A percentile compares a stretch with the other conserved stretches of the same genome.
Conservation (phyloP, 139 green algal genomes). For the Picochlorum sp. region DNA sequence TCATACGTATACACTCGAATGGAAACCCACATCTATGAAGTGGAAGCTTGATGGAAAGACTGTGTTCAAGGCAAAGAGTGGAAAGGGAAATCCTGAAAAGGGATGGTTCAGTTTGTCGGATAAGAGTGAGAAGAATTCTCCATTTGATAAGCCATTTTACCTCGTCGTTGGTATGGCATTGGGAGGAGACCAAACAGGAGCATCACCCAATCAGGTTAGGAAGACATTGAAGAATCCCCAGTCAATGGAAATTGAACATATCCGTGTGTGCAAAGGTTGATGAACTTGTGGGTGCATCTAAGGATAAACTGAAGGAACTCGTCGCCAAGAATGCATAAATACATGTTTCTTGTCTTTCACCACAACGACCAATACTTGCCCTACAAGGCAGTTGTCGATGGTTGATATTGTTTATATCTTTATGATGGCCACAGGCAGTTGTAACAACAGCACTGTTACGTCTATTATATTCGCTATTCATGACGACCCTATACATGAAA, state of each 20-base stretch:
- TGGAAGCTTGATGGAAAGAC: constrained; percentile 9
- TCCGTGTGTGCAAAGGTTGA: constrained; percentile 47
- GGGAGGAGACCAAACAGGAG: constrained; percentile 19
- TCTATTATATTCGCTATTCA: too few relatives aligned
- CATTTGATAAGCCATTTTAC: constrained; percentile 40
- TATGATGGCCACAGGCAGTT: too few relatives aligned
- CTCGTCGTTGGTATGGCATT: constrained; percentile 41
- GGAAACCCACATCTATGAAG: constrained; percentile 2
- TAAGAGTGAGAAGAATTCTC: neutral
- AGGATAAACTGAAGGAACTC: constrained; percentile 52
- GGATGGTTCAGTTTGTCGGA: constrained; percentile 2
- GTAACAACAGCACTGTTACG: too few relatives aligned
- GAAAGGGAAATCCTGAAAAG: neutral
- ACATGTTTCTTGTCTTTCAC: too few relatives aligned
- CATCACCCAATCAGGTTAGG: neutral
- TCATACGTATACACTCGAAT: constrained; percentile 9
- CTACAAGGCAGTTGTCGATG: too few relatives aligned
- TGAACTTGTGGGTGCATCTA: constrained; percentile 57
- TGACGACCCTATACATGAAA: constrained; percentile 1
- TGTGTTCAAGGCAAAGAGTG: neutral
- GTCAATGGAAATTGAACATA: constrained; percentile 26
- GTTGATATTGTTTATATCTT: too few relatives aligned
- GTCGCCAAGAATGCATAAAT: constrained; percentile 31
- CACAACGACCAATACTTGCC: too few relatives aligned
- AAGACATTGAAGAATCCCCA: neutral